Base-by-base conservation (phyloP, 768 basidiomycete species). In the Xerocomellus amylosporus region DNA sequence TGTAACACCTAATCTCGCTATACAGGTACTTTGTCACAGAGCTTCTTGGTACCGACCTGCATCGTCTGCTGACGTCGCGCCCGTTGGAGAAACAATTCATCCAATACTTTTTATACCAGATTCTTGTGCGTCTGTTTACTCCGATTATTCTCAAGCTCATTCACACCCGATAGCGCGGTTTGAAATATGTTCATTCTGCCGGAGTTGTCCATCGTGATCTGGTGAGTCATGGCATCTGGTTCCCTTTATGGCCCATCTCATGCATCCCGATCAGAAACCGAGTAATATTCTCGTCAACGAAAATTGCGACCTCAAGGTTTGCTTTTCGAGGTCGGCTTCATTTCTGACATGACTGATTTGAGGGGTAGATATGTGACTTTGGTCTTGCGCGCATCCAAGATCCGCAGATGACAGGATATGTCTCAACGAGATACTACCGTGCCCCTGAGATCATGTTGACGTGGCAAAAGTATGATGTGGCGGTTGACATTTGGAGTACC, bases 361-460 rank as follows among this genome's bases (percentile, higher is more conserved):
- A 53, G 49, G 30, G 46, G 13, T 56, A 94, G 93, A 98, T 98
- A 66, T 99, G 97, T 69, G 97, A 99, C 73, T 99, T 99, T 72
- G 97, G 97, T 55, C 80, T 99, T 38, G 97, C 97, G 34, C 90
- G 97, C 49, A 95, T 99, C 59, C 97, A 98, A 73, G 97, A 99
- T 71, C 96, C 96, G 5, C 97, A 99, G 71, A 99, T 99, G 97
- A 99, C 97, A 1, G 97, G 97, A 58, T 99, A 98, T 69, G 97
- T 98, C 57, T 98, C 97, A 53, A 99, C 97, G 48, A 81, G 97
- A 62, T 99, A 99, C 76, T 99, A 99, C 71, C 88, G 97, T 48
- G 97, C 97, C 7, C 97, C 97, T 6, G 97, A 99, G 74, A 99
- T 99, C 76, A 99, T 99, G 97, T 81, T 99, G 69, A 99, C 97